A percentile compares a stretch with the other conserved stretches of the same genome.
These are phyloP conservation scores for Physaria fendleri DNA, from an alignment of 345 rosid species.

Conservation along the genomic window DNA sequence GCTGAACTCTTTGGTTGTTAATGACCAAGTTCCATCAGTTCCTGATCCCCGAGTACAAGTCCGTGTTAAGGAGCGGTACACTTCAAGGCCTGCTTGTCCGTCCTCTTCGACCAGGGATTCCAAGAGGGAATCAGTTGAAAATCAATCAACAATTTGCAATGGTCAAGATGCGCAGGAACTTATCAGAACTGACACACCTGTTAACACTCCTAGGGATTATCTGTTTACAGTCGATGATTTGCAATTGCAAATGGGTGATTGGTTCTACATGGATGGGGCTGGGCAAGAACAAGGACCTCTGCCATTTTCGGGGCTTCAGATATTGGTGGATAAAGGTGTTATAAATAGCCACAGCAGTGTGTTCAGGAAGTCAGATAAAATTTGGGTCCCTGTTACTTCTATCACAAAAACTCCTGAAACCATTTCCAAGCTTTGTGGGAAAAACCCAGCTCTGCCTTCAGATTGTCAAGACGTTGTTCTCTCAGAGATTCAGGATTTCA, in stretches of 20 bases:
- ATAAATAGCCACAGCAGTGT: conserved; percentile 70
- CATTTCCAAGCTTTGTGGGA: conserved; percentile 27
- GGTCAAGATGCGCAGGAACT: conserved; percentile 42
- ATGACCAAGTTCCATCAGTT: conserved; percentile 76
- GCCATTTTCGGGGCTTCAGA: conserved; percentile 66
- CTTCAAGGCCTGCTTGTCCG: conserved; percentile 60
- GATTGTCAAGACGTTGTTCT: conserved; percentile 36
- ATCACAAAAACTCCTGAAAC: conserved; percentile 39
- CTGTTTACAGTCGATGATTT: conserved; percentile 62
- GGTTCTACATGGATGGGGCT: conserved; percentile 91
- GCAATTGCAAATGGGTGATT: conserved; percentile 87
- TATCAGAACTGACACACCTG: conserved; percentile 40
- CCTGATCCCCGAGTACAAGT: conserved; percentile 64
- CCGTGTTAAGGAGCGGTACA: conserved; percentile 63
- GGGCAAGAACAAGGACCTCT: conserved; percentile 91
- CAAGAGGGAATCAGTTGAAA: conserved; percentile 53
- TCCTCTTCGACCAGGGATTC: conserved; percentile 54
- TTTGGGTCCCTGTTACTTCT: conserved; percentile 79
- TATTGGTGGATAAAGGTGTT: conserved; percentile 60
- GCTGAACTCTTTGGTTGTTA: conserved; percentile 95
- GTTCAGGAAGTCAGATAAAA: conserved; percentile 77
- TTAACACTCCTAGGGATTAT: conserved; percentile 55
- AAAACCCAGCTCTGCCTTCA: conserved; percentile 31
- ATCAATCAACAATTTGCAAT: conserved; percentile 39
- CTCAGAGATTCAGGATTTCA: conserved; percentile 28